Evolutionary conservation across 2,329 filamentous ascomycete species (phyloP).

Genomic region (Metarhizium sp.): DNA sequence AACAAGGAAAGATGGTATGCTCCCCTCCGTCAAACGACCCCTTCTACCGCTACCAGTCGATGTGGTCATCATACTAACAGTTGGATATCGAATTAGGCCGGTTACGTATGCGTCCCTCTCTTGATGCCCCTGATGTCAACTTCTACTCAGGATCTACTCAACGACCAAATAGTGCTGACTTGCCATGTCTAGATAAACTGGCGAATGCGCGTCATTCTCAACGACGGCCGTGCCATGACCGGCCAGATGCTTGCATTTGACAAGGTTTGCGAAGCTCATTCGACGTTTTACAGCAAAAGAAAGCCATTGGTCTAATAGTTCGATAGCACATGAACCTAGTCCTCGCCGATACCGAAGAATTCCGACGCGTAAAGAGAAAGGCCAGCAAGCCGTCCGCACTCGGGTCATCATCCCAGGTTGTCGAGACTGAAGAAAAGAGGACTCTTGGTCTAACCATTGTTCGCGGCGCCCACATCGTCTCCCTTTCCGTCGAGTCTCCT

Average conservation of each 20-base stretch:
- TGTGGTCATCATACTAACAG: constrained; percentile 53
- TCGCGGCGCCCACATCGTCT: constrained; percentile 89
- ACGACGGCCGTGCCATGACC: constrained; percentile 91
- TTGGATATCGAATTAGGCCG: constrained; percentile 46
- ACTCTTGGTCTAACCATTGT: constrained; percentile 93
- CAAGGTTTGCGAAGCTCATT: constrained; percentile 51
- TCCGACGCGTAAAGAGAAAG: constrained; percentile 82
- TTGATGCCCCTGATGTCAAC: not conserved
- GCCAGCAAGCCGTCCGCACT: constrained; percentile 62
- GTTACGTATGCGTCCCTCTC: constrained; percentile 52
- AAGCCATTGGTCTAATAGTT: not conserved
- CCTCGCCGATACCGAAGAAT: constrained; percentile 96
- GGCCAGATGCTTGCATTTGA: constrained; percentile 98
- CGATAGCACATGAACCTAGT: constrained; percentile 96
- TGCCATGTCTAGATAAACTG: constrained; percentile 74
- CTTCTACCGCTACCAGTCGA: constrained; percentile 12
- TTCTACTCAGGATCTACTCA: not conserved
- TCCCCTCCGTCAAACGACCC: constrained; percentile 23
- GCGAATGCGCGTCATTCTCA: constrained; percentile 94
- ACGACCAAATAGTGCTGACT: constrained; percentile 3
- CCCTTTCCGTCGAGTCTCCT: constrained; percentile 88
- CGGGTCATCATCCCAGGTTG: constrained; percentile 50
- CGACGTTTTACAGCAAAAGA: not conserved
- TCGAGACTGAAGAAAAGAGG: constrained; percentile 93
- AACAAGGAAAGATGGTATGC: constrained; percentile 98